Conservation (phyloP, 225 moss, liverwort and hornwort species). For the Straminergon stramineum region DNA sequence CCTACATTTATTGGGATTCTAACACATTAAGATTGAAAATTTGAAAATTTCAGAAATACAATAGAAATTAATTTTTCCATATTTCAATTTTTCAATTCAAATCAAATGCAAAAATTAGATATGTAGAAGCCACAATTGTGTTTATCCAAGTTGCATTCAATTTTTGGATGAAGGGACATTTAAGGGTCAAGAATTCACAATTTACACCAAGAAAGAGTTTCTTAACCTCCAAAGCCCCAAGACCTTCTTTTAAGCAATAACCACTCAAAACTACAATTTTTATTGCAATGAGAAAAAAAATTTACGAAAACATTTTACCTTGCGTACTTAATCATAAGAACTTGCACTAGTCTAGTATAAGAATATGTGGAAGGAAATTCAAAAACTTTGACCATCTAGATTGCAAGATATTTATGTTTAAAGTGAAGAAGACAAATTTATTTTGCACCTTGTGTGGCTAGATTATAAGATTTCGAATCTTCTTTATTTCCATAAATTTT, state of each 20-base stretch:
- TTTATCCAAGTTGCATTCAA: background rate
- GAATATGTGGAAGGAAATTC: background rate
- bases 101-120: background rate
- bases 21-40: background rate
- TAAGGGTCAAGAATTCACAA: accelerated
- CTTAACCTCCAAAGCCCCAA: accelerated
- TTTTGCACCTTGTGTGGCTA: background rate
- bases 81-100: background rate
- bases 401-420: background rate
- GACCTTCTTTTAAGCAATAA: background rate
- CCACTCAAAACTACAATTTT: background rate
- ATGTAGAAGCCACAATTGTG: accelerated
- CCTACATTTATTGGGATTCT: background rate
- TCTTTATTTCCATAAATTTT: background rate
- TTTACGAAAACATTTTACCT: background rate
- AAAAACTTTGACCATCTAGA: accelerated
- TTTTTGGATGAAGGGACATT: background rate
- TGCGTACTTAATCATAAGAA: background rate
- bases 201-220: background rate
- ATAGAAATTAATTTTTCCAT: background rate
- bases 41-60: background rate
- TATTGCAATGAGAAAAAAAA: background rate
- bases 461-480: background rate
- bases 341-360: too few relatives aligned
- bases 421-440: background rate